A percentile compares a stretch with the other conserved stretches of the same genome.
Conservation (phyloP, 2,329 filamentous ascomycete species). For the Ceratocystis variospora region DNA sequence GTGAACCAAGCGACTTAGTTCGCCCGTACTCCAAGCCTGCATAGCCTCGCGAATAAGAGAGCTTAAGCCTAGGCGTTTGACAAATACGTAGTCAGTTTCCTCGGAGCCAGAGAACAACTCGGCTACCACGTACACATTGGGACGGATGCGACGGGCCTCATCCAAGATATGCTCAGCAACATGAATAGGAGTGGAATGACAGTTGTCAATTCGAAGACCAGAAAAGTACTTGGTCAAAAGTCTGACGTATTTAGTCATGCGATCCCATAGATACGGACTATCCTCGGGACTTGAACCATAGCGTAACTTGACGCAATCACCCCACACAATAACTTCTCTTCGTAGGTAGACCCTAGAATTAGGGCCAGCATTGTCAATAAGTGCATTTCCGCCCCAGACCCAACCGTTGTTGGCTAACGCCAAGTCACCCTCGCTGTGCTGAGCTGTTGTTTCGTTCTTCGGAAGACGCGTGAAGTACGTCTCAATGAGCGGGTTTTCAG, state of each 20-base stretch:
- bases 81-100: slow-evolving; percentile 90
- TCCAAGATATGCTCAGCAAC: slow-evolving; percentile 93
- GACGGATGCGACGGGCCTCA: slow-evolving; percentile 74
- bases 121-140: slow-evolving; percentile 81
- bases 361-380: slow-evolving; percentile 85
- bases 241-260: slow-evolving; percentile 85
- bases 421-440: slow-evolving; percentile 61
- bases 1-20: slow-evolving; percentile 85
- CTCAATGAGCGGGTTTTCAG: slow-evolving; percentile 72
- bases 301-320: slow-evolving; percentile 91
- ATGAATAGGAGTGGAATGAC: slow-evolving; percentile 86
- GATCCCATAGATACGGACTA: slow-evolving; percentile 87
- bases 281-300: slow-evolving; percentile 72
- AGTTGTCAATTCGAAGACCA: slow-evolving; percentile 95
- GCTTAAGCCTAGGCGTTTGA: slow-evolving; percentile 80
- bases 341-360: slow-evolving; percentile 86
- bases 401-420: slow-evolving; percentile 92
- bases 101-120: slow-evolving; percentile 94
- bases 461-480: slow-evolving; percentile 88
- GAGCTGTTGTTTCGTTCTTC: slow-evolving; percentile 59
- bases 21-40: slow-evolving; percentile 93
- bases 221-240: slow-evolving; percentile 90
- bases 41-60: slow-evolving; percentile 92
- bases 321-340: slow-evolving; percentile 94
- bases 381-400: slow-evolving; percentile 95